Conservation (phyloP, 345 rosid species). For the Eutrema japonicum region DNA sequence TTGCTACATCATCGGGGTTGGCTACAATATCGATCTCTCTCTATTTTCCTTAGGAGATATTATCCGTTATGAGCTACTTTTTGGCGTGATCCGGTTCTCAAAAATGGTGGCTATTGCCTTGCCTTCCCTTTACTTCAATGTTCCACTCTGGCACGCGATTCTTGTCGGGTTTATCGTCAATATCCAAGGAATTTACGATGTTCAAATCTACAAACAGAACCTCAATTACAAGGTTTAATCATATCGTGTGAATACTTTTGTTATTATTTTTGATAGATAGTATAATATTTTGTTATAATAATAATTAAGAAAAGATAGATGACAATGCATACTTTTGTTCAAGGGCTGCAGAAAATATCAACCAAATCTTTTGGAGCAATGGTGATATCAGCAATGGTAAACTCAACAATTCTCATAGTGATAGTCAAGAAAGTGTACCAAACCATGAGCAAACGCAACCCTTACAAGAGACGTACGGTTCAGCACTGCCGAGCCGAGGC, state of each 20-base stretch:
- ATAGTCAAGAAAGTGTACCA: constrained; percentile 42
- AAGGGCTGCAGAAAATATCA: constrained; percentile 43
- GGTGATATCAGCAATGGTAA: constrained; percentile 39
- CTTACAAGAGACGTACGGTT: constrained; percentile 48
- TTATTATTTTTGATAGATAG: too few relatives aligned
- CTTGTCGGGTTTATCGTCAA: constrained; percentile 48
- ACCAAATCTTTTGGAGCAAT: constrained; percentile 39
- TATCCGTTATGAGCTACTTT: constrained; percentile 23
- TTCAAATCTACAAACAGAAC: constrained; percentile 41
- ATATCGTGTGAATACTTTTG: neutral
- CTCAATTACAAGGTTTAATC: constrained; percentile 10
- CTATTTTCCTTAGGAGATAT: neutral
- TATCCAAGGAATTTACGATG: constrained; percentile 51
- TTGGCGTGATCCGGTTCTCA: constrained; percentile 19
- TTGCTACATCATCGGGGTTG: constrained; percentile 44
- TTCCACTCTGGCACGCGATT: constrained; percentile 53
- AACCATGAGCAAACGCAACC: constrained; percentile 49
- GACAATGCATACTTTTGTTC: constrained; percentile 9
- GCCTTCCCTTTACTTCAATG: constrained; percentile 45
- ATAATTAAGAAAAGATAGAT: too few relatives aligned
- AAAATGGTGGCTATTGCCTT: constrained; percentile 37
- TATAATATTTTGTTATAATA: too few relatives aligned
- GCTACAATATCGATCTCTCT: constrained; percentile 40
- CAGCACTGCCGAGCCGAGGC: constrained; percentile 33
- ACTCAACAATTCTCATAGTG: constrained; percentile 29